These are phyloP conservation scores for Solanum peruvianum DNA, from an alignment of 257 asterid genomes.

Conservation along the genomic window DNA sequence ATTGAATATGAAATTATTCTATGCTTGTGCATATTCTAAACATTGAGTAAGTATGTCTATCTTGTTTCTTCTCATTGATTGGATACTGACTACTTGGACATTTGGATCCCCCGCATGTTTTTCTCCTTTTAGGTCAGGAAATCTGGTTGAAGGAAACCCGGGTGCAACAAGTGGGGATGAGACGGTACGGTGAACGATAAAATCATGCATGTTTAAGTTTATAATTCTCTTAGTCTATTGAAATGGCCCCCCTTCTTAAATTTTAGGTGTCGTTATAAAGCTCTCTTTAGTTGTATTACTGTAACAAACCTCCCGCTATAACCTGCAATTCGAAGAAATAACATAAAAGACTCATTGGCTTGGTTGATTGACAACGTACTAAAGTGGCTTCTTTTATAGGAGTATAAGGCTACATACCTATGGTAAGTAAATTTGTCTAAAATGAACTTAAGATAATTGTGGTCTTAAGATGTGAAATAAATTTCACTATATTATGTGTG, in stretches of 20 bases:
- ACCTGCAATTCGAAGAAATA: background rate
- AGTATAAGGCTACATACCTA: background rate
- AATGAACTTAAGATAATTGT: background rate
- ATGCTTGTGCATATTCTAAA: background rate
- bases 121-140: conserved; percentile 66
- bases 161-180: conserved; percentile 93
- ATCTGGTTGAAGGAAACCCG: conserved; percentile 84
- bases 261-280: background rate
- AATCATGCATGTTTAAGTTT: background rate
- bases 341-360: background rate
- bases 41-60: background rate
- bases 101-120: conserved; percentile 1
- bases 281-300: background rate
- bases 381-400: background rate
- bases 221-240: background rate
- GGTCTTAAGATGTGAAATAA: background rate
- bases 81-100: background rate
- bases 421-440: background rate
- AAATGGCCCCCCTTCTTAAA: background rate
- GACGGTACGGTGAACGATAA: conserved; percentile 52
- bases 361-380: background rate
- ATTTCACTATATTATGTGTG: background rate
- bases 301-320: background rate
- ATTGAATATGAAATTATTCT: background rate
- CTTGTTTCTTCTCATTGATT: background rate